Evolutionary conservation across 1,139 yeast genomes (phyloP).

Genomic region (Pichia sp.): DNA sequence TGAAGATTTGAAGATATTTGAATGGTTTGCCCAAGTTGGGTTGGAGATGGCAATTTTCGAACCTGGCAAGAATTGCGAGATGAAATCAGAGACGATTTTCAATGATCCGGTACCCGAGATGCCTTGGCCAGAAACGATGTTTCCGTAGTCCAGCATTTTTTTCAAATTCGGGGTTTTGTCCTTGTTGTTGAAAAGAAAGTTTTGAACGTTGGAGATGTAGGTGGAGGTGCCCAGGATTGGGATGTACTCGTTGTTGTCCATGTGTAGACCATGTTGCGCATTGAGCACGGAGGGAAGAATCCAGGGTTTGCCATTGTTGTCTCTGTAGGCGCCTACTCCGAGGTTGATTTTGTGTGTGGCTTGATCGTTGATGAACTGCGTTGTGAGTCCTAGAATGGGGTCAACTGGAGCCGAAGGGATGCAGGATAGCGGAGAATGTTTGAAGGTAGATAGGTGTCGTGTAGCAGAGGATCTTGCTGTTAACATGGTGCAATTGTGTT

Average conservation of each 20-base stretch:
- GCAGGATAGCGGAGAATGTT: neutral
- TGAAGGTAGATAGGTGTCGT: neutral
- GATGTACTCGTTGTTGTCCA: constrained; percentile 50
- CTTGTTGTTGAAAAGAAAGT: constrained; percentile 34
- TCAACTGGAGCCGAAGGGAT: constrained; percentile 54
- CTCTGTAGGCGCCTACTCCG: constrained; percentile 93
- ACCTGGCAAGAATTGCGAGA: constrained; percentile 8
- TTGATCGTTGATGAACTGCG: constrained; percentile 48
- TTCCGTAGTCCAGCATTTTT: constrained; percentile 39
- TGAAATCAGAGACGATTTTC: constrained; percentile 50
- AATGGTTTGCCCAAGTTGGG: constrained; percentile 62
- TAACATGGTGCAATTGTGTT: too few relatives aligned
- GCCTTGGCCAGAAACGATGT: constrained; percentile 52
- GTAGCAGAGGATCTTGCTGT: neutral
- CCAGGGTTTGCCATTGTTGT: constrained; percentile 78
- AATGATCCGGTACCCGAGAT: constrained; percentile 57
- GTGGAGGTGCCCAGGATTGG: constrained; percentile 47
- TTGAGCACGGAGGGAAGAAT: constrained; percentile 72
- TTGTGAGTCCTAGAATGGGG: constrained; percentile 63
- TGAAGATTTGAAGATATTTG: constrained; percentile 48
- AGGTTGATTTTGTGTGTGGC: constrained; percentile 65
- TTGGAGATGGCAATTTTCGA: constrained; percentile 41
- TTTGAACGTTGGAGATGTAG: constrained; percentile 43
- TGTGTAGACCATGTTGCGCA: constrained; percentile 45
- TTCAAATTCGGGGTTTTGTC: constrained; percentile 18